Conservation (phyloP, 768 basidiomycete species). For the Russula lepida region DNA sequence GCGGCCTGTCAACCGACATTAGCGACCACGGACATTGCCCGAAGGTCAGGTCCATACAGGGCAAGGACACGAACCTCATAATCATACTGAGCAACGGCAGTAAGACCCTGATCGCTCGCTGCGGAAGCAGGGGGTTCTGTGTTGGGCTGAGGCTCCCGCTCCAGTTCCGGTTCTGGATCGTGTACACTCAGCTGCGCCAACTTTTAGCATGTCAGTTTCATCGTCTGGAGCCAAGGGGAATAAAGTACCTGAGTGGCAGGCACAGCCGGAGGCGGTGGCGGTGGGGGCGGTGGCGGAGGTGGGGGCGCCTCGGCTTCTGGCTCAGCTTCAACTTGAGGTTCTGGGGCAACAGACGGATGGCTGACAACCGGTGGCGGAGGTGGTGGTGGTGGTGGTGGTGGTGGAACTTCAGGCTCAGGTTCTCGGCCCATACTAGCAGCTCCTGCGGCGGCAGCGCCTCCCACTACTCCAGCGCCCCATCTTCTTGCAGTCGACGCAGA, state of each 20-base stretch:
- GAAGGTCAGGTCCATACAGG: neutral
- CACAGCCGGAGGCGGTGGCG: slow-evolving; percentile 39
- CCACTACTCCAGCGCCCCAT: slow-evolving; percentile 31
- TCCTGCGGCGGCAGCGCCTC: neutral
- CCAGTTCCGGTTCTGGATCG: slow-evolving; percentile 25
- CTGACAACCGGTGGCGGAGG: slow-evolving; percentile 23
- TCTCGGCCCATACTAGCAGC: neutral
- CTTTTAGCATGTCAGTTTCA: neutral
- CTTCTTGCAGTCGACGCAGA: slow-evolving; percentile 4
- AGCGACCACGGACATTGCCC: neutral
- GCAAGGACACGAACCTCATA: slow-evolving; percentile 48
- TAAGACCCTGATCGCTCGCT: slow-evolving; percentile 38
- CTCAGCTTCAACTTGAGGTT: slow-evolving; percentile 30
- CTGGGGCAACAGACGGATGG: slow-evolving; percentile 22
- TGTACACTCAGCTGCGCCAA: slow-evolving; percentile 14
- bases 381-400: slow-evolving; percentile 30
- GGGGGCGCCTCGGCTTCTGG: slow-evolving; percentile 31
- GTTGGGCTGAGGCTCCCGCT: slow-evolving; percentile 23
- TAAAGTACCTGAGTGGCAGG: slow-evolving; percentile 23
- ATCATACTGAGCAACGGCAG: slow-evolving; percentile 70
- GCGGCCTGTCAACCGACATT: slow-evolving; percentile 40
- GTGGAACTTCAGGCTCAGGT: slow-evolving; percentile 15
- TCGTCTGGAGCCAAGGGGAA: neutral
- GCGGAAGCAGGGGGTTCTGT: slow-evolving; percentile 30
- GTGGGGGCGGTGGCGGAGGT: slow-evolving; percentile 34